Conservation (phyloP, 345 rosid species). For the Mallotus nudiflorus region DNA sequence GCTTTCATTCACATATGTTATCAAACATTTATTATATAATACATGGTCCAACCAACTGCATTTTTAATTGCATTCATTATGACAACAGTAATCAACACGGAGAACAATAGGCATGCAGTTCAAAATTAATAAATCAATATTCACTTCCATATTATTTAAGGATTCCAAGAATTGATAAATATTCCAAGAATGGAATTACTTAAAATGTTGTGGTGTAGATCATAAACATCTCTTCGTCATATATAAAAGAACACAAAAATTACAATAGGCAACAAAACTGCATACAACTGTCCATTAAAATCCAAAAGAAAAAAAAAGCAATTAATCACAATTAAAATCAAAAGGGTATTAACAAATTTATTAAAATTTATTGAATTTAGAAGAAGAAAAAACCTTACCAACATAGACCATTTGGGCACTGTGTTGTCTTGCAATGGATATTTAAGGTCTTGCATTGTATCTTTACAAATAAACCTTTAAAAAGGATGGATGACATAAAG, state of each 20-base stretch:
- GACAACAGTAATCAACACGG: conserved; percentile 67
- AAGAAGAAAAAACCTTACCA: conserved; percentile 37
- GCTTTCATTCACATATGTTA: too few relatives aligned
- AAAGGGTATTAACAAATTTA: neutral
- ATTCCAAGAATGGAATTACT: conserved; percentile 35
- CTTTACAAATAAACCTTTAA: conserved; percentile 67
- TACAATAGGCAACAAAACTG: conserved; percentile 59
- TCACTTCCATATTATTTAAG: neutral
- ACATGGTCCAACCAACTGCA: conserved; percentile 79
- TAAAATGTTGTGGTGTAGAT: conserved; percentile 74
- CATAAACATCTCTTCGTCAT: conserved; percentile 61
- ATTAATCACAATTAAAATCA: neutral
- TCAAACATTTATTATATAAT: too few relatives aligned
- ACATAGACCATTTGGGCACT: conserved; percentile 73
- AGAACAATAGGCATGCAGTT: conserved; percentile 52
- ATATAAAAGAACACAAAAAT: conserved; percentile 51
- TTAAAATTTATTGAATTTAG: neutral
- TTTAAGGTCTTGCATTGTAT: conserved; percentile 77
- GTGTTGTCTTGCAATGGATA: conserved; percentile 73
- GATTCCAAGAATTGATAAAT: neutral
- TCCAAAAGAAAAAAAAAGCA: neutral
- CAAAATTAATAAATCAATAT: neutral
- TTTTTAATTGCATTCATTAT: conserved; percentile 74
- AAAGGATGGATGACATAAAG: conserved; percentile 64
- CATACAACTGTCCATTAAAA: conserved; percentile 41